Percentiles rank a stretch among this genome's conserved stretches.
Conservation (phyloP, 1,139 yeast genomes). For the Geotrichum restrictum region DNA sequence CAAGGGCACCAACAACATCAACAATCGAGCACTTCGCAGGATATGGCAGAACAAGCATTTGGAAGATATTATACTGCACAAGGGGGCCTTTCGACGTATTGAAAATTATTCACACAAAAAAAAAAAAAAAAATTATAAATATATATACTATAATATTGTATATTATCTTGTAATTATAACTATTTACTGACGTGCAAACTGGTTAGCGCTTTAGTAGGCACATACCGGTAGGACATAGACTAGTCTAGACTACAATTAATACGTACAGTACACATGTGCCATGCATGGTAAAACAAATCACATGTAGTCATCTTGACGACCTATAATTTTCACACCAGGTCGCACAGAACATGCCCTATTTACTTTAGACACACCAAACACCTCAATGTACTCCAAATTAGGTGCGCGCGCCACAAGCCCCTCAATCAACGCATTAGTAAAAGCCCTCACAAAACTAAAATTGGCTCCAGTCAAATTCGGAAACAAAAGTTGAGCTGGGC, state of each 20-base stretch:
- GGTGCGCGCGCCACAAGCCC: constrained; percentile 55
- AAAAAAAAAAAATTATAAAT: neutral
- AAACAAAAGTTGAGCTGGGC: constrained; percentile 33
- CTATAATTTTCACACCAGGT: constrained; percentile 60
- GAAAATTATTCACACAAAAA: neutral
- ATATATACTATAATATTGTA: neutral
- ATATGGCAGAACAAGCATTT: constrained; percentile 3
- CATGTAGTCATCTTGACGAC: constrained; percentile 60
- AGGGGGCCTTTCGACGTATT: constrained; percentile 7
- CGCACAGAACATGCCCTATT: constrained; percentile 44
- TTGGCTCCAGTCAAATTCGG: constrained; percentile 65
- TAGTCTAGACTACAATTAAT: no score
- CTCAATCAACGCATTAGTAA: constrained; percentile 61
- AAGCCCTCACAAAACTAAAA: constrained; percentile 68
- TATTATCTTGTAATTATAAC: neutral
- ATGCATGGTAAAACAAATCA: no score
- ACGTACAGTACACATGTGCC: no score
- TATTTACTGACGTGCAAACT: neutral
- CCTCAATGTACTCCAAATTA: constrained; percentile 61
- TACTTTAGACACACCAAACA: constrained; percentile 72
- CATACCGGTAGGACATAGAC: no score
- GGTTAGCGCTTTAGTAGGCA: neutral
- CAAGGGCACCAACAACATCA: constrained; percentile 16
- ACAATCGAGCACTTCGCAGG: neutral
- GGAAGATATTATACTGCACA: constrained; percentile 4